Evolutionary conservation across 257 asterid species (phyloP).

Genomic region (Asclepias syriaca): DNA sequence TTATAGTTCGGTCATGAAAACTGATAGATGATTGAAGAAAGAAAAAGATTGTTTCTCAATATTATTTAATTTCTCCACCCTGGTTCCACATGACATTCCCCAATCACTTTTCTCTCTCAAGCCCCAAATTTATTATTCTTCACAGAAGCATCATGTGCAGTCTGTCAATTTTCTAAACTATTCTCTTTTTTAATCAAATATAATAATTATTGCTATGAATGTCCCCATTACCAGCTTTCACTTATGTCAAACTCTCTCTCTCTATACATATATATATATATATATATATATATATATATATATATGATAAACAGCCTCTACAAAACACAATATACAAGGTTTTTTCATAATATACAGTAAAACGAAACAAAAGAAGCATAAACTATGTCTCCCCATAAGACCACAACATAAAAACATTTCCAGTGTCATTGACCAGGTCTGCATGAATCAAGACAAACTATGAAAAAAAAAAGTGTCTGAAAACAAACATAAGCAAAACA

Average conservation of each 20-base stretch:
- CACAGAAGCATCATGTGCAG: conserved; percentile 10
- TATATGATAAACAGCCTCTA: no score
- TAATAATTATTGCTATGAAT: background rate
- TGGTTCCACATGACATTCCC: conserved; percentile 28
- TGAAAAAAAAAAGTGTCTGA: no score
- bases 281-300: no score
- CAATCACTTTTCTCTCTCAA: conserved; percentile 13
- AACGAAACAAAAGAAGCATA: background rate
- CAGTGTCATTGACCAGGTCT: background rate
- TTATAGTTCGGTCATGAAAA: no score
- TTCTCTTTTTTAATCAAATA: background rate
- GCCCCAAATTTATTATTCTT: conserved; percentile 8
- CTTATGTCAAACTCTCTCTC: no score
- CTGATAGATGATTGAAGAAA: background rate
- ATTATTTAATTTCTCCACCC: conserved; percentile 16
- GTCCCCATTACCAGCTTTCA: conserved; percentile 6
- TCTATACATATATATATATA: no score
- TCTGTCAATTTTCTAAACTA: background rate
- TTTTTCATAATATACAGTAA: background rate
- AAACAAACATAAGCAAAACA: background rate
- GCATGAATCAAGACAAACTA: background rate
- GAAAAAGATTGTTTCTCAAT: no score
- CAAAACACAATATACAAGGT: background rate
- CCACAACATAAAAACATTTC: background rate
- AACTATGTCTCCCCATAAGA: background rate